phyloP scores from a whole-genome alignment of 2,329 filamentous ascomycete genomes.

The Simplicillium sp. region DNA sequence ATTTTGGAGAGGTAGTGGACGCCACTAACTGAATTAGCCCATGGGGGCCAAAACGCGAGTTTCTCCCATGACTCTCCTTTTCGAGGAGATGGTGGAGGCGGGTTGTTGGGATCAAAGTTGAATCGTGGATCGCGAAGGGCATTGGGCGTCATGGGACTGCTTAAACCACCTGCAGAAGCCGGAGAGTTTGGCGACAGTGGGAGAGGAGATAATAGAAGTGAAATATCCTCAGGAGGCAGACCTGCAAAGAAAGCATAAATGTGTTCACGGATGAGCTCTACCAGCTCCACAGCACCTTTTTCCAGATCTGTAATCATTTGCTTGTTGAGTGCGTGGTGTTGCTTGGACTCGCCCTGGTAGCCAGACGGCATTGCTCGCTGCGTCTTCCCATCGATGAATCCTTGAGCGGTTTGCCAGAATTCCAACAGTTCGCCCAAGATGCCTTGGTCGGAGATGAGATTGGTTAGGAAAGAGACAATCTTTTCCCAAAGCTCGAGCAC shows the following conservation, averaged over 20 bases:
- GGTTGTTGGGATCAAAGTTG: slow-evolving; percentile 67
- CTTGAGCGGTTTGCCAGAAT: slow-evolving; percentile 87
- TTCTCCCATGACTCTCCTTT: slow-evolving; percentile 85
- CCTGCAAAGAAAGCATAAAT: slow-evolving; percentile 78
- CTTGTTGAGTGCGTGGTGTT: slow-evolving; percentile 70
- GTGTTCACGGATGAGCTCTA: slow-evolving; percentile 71
- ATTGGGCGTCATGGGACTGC: slow-evolving; percentile 38
- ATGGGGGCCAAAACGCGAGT: slow-evolving; percentile 91
- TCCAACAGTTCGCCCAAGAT: slow-evolving; percentile 83
- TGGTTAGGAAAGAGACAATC: slow-evolving; percentile 62
- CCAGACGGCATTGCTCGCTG: slow-evolving; percentile 72
- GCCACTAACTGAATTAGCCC: slow-evolving; percentile 85
- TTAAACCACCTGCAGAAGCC: slow-evolving; percentile 17
- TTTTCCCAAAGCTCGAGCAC: slow-evolving; percentile 92
- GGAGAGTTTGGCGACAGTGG: slow-evolving; percentile 56
- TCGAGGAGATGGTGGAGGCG: slow-evolving; percentile 67
- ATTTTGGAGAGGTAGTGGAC: slow-evolving; percentile 82
- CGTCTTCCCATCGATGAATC: slow-evolving; percentile 79
- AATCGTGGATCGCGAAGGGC: slow-evolving; percentile 63
- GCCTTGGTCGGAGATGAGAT: slow-evolving; percentile 68
- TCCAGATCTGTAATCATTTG: slow-evolving; percentile 64
- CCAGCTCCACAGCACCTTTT: slow-evolving; percentile 71
- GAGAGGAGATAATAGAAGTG: slow-evolving; percentile 73
- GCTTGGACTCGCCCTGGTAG: slow-evolving; percentile 69
- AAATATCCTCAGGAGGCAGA: slow-evolving; percentile 83